These are phyloP conservation scores for Mycena alexandri DNA, from an alignment of 768 basidiomycete genomes.

Conservation along the genomic window DNA sequence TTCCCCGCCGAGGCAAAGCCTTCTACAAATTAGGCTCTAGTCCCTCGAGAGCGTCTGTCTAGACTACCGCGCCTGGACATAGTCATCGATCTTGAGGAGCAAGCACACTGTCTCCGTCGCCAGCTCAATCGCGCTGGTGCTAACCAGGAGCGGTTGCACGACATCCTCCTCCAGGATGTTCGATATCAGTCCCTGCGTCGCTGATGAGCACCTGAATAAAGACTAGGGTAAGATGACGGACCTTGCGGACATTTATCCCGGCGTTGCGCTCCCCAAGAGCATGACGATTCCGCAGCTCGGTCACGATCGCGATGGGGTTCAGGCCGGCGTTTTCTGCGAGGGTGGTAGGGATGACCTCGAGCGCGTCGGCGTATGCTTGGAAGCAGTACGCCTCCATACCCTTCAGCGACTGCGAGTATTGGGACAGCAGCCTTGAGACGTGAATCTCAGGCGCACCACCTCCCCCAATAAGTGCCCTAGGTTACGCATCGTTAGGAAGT, in stretches of 20 bases:
- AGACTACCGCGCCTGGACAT: constrained; percentile 79
- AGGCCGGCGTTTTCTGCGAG: constrained; percentile 98
- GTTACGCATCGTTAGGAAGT: constrained; percentile 7
- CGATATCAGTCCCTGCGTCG: constrained; percentile 87
- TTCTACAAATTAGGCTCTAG: not conserved
- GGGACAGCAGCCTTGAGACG: constrained; percentile 90
- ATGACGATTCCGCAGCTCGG: constrained; percentile 96
- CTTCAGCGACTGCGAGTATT: constrained; percentile 92
- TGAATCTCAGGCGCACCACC: constrained; percentile 99
- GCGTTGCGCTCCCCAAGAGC: constrained; percentile 94
- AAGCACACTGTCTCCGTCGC: constrained; percentile 98
- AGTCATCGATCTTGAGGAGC: constrained; percentile 95
- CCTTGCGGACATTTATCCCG: constrained; percentile 98
- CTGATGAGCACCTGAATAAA: not conserved
- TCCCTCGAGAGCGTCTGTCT: not conserved
- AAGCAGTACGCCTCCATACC: constrained; percentile 99
- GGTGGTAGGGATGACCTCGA: constrained; percentile 98
- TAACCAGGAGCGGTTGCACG: constrained; percentile 94
- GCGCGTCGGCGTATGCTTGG: constrained; percentile 97
- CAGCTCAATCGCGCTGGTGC: constrained; percentile 95
- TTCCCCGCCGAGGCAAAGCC: not conserved
- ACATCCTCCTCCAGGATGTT: constrained; percentile 99
- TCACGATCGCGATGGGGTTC: constrained; percentile 98
- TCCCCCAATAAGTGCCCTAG: constrained; percentile 91
- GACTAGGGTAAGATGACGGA: constrained; percentile 48